Evolutionary conservation across 345 rosid genomes (phyloP), one percentile per base, ranked within the genome.

Genomic region (Pelargonium nanum): DNA sequence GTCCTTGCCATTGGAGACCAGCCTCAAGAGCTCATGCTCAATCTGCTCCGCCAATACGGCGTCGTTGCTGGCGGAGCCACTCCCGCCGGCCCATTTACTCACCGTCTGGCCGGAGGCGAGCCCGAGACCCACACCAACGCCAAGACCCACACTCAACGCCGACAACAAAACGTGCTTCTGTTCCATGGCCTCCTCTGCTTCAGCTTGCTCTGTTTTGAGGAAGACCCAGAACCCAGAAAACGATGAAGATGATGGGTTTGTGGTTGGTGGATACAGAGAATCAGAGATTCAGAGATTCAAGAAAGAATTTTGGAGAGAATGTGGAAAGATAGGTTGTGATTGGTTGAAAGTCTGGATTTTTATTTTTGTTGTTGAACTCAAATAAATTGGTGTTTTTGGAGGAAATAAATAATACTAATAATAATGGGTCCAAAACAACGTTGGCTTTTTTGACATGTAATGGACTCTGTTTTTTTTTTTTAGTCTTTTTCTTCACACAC

Each of bases 71-170:
- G 75, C 68, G 60, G 68, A 73, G 68, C 52, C 68, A 32, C 63
- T 54, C 60, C 55, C 63, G 53, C 55, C 58, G 25, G 30, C 71
- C 90, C 85, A 86, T 75, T 78, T 70, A 48, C 83, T 74, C 66
- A 81, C 70, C 60, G 75, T 83, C 51, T 82, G 84, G 28, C 96
- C 89, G 24, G 98, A 86, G 17, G 93, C 96, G 68, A 86, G 75
- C 30, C 95, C 92, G 2, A 91, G 64, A 17, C 98, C 98, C 55
- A 91, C 83, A 0, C 98, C 96, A 26, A 91, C 84, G 16, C 97
- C 97, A 57, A 91, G 85, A 16, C 98, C 98, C 26, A 82, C 81
- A 60, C 87, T 72, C 77, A 92, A 70, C 26, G 96, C 98, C 21
- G 98, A 86, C 52, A 92, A 55, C 50, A 92, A 48, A 21, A 83